Evolutionary conservation across 768 basidiomycete species (phyloP).

Genomic region (Suillus clintonianus): DNA sequence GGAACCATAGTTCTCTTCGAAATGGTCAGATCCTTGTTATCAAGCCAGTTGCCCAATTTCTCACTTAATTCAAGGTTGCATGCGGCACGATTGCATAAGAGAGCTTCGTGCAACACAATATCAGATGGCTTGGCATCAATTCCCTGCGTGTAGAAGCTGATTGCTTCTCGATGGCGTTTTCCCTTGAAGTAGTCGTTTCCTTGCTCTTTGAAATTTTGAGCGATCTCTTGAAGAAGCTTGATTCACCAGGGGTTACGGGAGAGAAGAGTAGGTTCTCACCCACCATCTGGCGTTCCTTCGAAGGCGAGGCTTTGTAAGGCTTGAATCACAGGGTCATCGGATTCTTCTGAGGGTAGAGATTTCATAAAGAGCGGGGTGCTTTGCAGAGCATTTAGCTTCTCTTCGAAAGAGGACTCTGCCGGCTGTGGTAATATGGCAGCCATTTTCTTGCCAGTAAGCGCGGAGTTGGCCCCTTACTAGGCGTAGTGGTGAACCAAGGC

Average conservation of each 20-base stretch:
- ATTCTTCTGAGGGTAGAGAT: constrained; percentile 69
- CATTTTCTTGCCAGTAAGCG: constrained; percentile 13
- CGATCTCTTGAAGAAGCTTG: constrained; percentile 61
- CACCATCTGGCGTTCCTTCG: constrained; percentile 94
- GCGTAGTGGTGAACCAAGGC: neutral
- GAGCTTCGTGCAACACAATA: constrained; percentile 53
- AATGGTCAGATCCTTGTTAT: neutral
- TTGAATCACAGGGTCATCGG: constrained; percentile 63
- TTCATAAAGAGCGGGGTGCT: constrained; percentile 92
- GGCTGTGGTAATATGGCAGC: constrained; percentile 24
- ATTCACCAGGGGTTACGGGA: neutral
- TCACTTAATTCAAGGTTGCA: constrained; percentile 87
- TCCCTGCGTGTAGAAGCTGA: constrained; percentile 89
- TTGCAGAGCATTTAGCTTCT: constrained; percentile 52
- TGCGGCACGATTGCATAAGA: constrained; percentile 89
- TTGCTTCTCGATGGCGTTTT: constrained; percentile 83
- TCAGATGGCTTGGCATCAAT: constrained; percentile 83
- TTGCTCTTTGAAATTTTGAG: constrained; percentile 91
- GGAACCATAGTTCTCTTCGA: constrained; percentile 81
- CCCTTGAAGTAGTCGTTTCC: constrained; percentile 94
- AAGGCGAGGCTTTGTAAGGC: constrained; percentile 85
- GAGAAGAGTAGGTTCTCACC: constrained; percentile 34
- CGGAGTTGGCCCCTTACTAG: no score
- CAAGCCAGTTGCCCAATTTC: constrained; percentile 23
- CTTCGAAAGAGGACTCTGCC: constrained; percentile 23